Percentiles rank a stretch among this genome's conserved stretches.
Conservation (phyloP, 73 alveolate genomes). For the Blepharisma stoltei region DNA sequence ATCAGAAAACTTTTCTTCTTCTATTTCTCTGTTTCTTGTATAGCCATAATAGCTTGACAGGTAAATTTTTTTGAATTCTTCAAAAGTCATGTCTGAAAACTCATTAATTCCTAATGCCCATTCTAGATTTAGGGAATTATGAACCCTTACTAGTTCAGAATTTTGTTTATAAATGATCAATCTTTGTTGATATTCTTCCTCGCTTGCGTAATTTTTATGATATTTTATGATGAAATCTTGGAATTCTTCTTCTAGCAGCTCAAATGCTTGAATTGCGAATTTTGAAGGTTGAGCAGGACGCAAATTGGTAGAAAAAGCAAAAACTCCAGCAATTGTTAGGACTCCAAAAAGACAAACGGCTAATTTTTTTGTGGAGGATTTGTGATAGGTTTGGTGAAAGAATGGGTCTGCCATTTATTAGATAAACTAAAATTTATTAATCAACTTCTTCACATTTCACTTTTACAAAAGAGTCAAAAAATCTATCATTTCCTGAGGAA, state of each 20-base stretch:
- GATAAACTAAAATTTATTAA: no score
- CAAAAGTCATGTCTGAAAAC: conserved; percentile 52
- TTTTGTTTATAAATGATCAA: conserved; percentile 40
- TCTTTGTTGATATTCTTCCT: conserved; percentile 28
- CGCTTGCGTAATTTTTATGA: not conserved
- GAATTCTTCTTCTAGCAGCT: not conserved
- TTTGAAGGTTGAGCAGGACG: no score
- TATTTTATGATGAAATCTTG: conserved; percentile 1
- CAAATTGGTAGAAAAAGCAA: no score
- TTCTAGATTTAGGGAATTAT: conserved; percentile 28
- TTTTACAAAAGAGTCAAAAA: no score
- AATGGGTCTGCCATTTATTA: no score
- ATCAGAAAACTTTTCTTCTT: not conserved
- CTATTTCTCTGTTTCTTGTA: not conserved
- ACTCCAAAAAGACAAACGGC: no score
- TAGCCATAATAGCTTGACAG: conserved; percentile 4
- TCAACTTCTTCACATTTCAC: no score
- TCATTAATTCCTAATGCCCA: conserved; percentile 40
- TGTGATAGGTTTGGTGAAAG: no score
- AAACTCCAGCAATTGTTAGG: no score
- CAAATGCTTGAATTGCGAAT: not conserved
- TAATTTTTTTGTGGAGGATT: no score
- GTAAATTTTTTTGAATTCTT: conserved; percentile 52
- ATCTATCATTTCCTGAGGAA: no score
- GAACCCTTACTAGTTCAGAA: conserved; percentile 28